Evolutionary conservation across 345 rosid genomes (phyloP).

Genomic region (Melaleuca quinquenervia): DNA sequence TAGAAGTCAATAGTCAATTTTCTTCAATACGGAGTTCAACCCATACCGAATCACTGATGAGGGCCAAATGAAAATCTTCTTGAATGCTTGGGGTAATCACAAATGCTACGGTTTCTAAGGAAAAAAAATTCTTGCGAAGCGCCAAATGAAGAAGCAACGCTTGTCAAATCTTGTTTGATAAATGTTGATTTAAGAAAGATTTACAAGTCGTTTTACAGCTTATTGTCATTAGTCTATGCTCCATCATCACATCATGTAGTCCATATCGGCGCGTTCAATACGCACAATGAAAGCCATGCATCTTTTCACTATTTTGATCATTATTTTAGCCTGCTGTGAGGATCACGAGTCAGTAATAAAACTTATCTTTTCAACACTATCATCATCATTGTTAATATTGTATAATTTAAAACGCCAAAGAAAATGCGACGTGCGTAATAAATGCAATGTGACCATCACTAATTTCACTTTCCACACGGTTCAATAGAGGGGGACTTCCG

Average conservation of each 20-base stretch:
- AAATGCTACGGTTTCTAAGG: not conserved
- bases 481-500: too few relatives aligned
- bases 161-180: not conserved
- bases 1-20: not conserved
- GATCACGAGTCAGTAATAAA: not conserved
- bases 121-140: not conserved
- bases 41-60: not conserved
- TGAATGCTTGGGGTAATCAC: not conserved
- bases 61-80: not conserved
- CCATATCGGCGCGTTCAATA: not conserved
- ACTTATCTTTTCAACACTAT: not conserved
- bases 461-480: not conserved
- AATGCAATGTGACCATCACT: not conserved
- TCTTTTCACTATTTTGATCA: not conserved
- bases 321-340: not conserved
- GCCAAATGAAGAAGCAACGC: not conserved
- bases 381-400: not conserved
- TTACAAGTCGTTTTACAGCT: not conserved
- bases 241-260: not conserved
- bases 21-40: not conserved
- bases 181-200: not conserved
- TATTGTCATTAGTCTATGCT: not conserved
- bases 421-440: not conserved
- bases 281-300: not conserved
- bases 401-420: not conserved